Conservation (phyloP, 176 grass and related monocot species). For the Oryza longistaminata region DNA sequence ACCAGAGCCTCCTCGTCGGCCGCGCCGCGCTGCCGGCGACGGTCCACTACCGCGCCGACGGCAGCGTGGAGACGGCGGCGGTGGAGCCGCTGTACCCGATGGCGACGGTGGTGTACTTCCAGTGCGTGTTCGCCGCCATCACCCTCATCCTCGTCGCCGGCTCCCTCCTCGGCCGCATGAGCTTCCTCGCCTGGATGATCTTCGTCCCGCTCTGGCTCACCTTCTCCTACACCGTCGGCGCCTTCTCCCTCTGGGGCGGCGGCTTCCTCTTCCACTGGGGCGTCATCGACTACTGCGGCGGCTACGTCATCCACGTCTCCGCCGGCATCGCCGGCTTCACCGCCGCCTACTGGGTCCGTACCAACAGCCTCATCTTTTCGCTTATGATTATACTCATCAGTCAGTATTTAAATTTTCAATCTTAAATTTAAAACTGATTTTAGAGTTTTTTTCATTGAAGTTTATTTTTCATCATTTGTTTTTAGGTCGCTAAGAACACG, state of each 20-base stretch:
- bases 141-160: slow-evolving; percentile 61
- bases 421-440: too few species aligned
- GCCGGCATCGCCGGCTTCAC: slow-evolving; percentile 64
- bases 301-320: slow-evolving; percentile 79
- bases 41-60: slow-evolving; percentile 47
- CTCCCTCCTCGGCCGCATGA: slow-evolving; percentile 62
- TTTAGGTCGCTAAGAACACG: too few species aligned
- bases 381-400: too few species aligned
- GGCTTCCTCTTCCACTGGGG: slow-evolving; percentile 75
- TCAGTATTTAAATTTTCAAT: too few species aligned
- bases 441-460: too few species aligned
- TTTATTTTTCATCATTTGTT: too few species aligned
- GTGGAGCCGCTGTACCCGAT: slow-evolving; percentile 37
- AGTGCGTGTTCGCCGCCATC: slow-evolving; percentile 76
- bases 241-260: slow-evolving; percentile 80
- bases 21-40: slow-evolving; percentile 51
- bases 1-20: slow-evolving; percentile 53
- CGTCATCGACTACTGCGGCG: slow-evolving; percentile 77
- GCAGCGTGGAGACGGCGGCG: slow-evolving; percentile 39
- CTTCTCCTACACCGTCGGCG: slow-evolving; percentile 87
- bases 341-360: slow-evolving; percentile 60
- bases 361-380: too few species aligned
- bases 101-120: slow-evolving; percentile 71
- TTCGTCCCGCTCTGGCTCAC: slow-evolving; percentile 85
- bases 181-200: slow-evolving; percentile 72